phyloP scores from a whole-genome alignment of 1,284 basidiomycete genomes.

The Ceratobasidium sp. region DNA sequence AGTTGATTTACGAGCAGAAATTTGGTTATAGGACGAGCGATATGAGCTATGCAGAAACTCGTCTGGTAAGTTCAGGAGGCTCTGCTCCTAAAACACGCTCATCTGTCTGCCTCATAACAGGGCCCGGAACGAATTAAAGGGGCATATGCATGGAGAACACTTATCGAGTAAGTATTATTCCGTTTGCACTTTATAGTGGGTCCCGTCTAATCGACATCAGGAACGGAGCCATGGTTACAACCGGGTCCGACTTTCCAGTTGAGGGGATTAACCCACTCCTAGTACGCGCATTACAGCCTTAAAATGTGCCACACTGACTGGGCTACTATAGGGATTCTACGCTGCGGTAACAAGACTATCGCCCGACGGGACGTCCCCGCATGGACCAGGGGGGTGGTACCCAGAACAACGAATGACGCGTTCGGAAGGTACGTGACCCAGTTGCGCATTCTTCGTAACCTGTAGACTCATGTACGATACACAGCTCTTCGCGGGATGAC shows the following conservation, averaged over 20 bases:
- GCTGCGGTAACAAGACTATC: slow-evolving; percentile 84
- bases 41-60: slow-evolving; percentile 89
- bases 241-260: slow-evolving; percentile 94
- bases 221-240: slow-evolving; percentile 69
- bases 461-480: neutral
- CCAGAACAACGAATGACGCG: slow-evolving; percentile 78
- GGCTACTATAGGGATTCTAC: slow-evolving; percentile 72
- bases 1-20: neutral
- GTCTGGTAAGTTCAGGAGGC: slow-evolving; percentile 66
- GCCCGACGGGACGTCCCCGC: slow-evolving; percentile 79
- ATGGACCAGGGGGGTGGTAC: slow-evolving; percentile 86
- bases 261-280: slow-evolving; percentile 83
- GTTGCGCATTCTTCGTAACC: neutral
- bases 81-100: slow-evolving; percentile 3
- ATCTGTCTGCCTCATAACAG: slow-evolving; percentile 57
- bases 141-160: slow-evolving; percentile 88
- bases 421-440: slow-evolving; percentile 60
- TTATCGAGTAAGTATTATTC: slow-evolving; percentile 68
- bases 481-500: slow-evolving; percentile 78
- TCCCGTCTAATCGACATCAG: slow-evolving; percentile 51
- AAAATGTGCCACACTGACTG: slow-evolving; percentile 45
- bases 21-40: slow-evolving; percentile 75
- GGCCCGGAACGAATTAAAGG: slow-evolving; percentile 83
- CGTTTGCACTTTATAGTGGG: neutral
- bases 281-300: neutral